A percentile compares a stretch with the other conserved stretches of the same genome.
These are phyloP conservation scores for Pichia deserticola DNA, from an alignment of 805 yeast genomes.

Conservation along the genomic window DNA sequence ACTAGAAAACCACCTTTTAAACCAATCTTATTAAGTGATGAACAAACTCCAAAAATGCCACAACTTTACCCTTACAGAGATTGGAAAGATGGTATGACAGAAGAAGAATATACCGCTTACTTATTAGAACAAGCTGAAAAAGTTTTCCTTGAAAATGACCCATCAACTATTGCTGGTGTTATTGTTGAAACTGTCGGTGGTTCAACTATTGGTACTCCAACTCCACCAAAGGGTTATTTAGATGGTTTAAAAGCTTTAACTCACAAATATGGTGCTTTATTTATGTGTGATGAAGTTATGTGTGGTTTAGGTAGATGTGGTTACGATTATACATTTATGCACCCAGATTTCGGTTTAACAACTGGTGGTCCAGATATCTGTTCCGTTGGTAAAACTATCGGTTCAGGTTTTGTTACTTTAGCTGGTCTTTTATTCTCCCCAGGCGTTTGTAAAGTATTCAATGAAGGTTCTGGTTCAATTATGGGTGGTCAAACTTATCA, in stretches of 20 bases:
- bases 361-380: constrained; percentile 41
- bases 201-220: constrained; percentile 38
- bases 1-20: constrained; percentile 24
- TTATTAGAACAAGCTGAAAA: constrained; percentile 35
- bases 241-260: constrained; percentile 39
- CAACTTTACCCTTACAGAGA: constrained; percentile 30
- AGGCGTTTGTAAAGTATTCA: constrained; percentile 30
- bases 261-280: constrained; percentile 43
- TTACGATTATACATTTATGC: constrained; percentile 34
- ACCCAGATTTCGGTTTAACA: constrained; percentile 24
- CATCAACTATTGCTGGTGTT: constrained; percentile 37
- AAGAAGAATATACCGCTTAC: constrained; percentile 31
- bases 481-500: constrained; percentile 46
- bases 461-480: constrained; percentile 33
- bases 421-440: constrained; percentile 39
- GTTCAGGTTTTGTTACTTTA: constrained; percentile 42
- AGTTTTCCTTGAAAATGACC: constrained; percentile 33
- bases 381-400: constrained; percentile 43
- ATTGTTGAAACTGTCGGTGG: constrained; percentile 42
- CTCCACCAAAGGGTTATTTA: constrained; percentile 40
- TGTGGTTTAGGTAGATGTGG: constrained; percentile 52
- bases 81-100: constrained; percentile 25
- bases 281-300: constrained; percentile 51
- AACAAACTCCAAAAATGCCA: constrained; percentile 23
- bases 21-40: constrained; percentile 5